These are phyloP conservation scores for Colletotrichum sp. DNA, from an alignment of 2,329 filamentous ascomycete genomes.

Conservation along the genomic window DNA sequence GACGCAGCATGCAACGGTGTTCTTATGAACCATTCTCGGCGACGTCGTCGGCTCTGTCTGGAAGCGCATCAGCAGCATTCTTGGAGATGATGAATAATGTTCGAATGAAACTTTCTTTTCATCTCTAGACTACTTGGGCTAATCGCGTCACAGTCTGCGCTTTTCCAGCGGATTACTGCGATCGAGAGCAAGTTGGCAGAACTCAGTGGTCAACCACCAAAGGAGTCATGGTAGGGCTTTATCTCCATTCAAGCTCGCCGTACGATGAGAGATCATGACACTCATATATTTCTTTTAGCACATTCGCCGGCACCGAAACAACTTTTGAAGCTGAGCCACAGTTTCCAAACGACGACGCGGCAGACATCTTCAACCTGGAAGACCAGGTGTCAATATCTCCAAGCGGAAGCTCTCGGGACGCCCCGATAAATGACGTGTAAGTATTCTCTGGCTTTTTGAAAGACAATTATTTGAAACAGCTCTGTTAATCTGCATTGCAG, in stretches of 20 bases:
- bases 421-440: background rate
- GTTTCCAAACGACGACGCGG: background rate
- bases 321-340: background rate
- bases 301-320: background rate
- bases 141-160: background rate
- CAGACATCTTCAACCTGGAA: background rate
- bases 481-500: background rate
- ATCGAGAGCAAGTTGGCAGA: background rate
- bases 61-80: background rate
- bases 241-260: background rate
- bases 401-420: background rate
- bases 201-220: background rate
- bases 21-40: background rate
- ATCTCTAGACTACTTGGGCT: background rate
- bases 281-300: background rate
- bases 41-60: background rate
- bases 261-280: background rate
- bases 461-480: background rate
- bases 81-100: background rate
- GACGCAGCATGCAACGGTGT: background rate
- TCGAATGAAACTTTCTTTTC: fast-evolving
- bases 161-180: background rate
- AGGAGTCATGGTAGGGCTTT: background rate
- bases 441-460: background rate
- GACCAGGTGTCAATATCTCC: background rate